Conservation (phyloP, 2,329 filamentous ascomycete species). For the Diaporthe sp. region DNA sequence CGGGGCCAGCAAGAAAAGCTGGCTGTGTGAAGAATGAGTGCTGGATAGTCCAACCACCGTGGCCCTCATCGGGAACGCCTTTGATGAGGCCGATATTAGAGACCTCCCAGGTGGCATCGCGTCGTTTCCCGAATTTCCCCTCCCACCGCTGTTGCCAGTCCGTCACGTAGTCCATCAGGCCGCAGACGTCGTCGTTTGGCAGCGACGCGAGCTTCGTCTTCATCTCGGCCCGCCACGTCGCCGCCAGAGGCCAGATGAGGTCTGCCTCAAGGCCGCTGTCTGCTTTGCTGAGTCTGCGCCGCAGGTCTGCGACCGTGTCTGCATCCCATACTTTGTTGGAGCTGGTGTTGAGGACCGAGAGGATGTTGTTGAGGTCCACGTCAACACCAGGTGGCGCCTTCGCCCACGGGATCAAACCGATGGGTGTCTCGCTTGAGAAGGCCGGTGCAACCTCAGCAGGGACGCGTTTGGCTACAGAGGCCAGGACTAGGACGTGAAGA, state of each 20-base stretch:
- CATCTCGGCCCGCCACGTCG: constrained; percentile 52
- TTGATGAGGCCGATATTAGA: constrained; percentile 66
- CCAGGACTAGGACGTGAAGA: constrained; percentile 60
- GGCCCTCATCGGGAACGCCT: constrained; percentile 34
- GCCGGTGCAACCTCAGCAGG: constrained; percentile 49
- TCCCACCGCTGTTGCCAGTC: constrained; percentile 60
- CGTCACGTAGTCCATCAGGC: constrained; percentile 56
- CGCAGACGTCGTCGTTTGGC: constrained; percentile 58
- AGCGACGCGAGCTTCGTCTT: constrained; percentile 51
- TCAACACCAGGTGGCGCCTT: constrained; percentile 42
- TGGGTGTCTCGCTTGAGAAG: constrained; percentile 58
- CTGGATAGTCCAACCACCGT: constrained; percentile 52
- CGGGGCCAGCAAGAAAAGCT: constrained; percentile 57
- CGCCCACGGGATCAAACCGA: constrained; percentile 59
- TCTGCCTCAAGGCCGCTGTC: constrained; percentile 43
- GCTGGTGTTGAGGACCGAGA: constrained; percentile 58
- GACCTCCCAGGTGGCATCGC: constrained; percentile 62
- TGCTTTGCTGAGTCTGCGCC: constrained; percentile 33
- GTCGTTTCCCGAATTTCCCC: constrained; percentile 57
- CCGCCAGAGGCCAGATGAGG: constrained; percentile 59
- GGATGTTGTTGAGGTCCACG: constrained; percentile 48
- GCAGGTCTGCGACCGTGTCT: constrained; percentile 46
- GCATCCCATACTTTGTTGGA: constrained; percentile 50
- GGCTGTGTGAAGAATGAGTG: constrained; percentile 66
- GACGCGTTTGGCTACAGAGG: constrained; percentile 56